Percentiles rank a stretch among this genome's conserved stretches.
phyloP scores from a whole-genome alignment of 805 yeast species.

The Barnettozyma pratensis region DNA sequence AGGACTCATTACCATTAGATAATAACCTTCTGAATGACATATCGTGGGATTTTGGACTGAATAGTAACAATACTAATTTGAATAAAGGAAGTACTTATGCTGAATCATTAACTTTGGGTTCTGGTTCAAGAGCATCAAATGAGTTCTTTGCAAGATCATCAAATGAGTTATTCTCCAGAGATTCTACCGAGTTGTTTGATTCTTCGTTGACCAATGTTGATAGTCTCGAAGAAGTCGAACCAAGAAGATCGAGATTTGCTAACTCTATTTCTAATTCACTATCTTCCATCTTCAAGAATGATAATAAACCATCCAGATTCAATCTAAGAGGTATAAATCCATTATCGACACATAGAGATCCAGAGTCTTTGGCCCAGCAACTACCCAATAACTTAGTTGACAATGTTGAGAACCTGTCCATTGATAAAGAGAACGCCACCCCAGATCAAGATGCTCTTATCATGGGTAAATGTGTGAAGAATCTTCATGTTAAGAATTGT shows the following conservation, averaged over 20 bases:
- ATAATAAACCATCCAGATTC: constrained; percentile 25
- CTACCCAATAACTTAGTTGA: constrained; percentile 14
- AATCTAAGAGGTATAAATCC: constrained; percentile 32
- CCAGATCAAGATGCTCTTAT: not conserved
- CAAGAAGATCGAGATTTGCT: constrained; percentile 20
- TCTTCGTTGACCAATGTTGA: constrained; percentile 3
- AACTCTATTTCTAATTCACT: constrained; percentile 20
- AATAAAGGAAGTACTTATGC: constrained; percentile 8
- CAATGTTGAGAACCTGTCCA: constrained; percentile 14
- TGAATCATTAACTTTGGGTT: constrained; percentile 20
- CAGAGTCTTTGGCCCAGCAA: constrained; percentile 5
- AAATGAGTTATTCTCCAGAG: constrained; percentile 5
- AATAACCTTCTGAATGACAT: not conserved
- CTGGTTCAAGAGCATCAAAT: constrained; percentile 26
- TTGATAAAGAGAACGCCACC: constrained; percentile 6
- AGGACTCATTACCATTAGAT: not conserved
- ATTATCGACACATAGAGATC: constrained; percentile 23
- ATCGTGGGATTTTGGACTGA: not conserved
- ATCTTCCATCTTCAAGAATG: constrained; percentile 21
- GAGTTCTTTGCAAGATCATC: constrained; percentile 34
- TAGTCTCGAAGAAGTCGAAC: constrained; percentile 7
- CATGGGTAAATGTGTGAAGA: constrained; percentile 7
- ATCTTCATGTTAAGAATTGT: constrained; percentile 13
- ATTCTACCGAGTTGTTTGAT: constrained; percentile 12
- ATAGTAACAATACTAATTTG: not conserved